These are phyloP conservation scores for Mallotus nudiflorus DNA, from an alignment of 345 rosid genomes.

Conservation along the genomic window DNA sequence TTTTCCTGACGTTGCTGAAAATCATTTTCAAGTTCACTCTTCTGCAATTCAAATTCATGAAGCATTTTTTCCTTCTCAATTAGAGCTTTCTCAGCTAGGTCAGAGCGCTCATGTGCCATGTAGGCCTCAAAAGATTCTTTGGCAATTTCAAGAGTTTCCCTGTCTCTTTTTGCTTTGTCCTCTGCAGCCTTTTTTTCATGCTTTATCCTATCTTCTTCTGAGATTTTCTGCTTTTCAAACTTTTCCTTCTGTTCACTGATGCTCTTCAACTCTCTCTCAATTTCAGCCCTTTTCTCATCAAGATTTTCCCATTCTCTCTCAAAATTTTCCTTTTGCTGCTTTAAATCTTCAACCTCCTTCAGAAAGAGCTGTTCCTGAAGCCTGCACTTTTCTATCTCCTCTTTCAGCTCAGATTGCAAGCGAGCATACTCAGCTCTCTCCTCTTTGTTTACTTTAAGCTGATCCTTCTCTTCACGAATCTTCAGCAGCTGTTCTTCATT, in stretches of 20 bases:
- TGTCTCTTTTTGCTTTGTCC: constrained; percentile 57
- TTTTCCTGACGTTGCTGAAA: constrained; percentile 61
- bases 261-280: constrained; percentile 55
- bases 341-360: constrained; percentile 87
- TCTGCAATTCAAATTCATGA: constrained; percentile 67
- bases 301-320: constrained; percentile 96
- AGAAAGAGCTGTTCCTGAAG: constrained; percentile 65
- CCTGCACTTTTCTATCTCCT: constrained; percentile 73
- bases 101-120: constrained; percentile 71
- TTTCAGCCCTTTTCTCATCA: constrained; percentile 67
- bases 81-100: constrained; percentile 57
- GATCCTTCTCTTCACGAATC: constrained; percentile 59
- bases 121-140: constrained; percentile 65
- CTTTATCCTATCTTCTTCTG: constrained; percentile 71
- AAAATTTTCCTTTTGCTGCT: constrained; percentile 76
- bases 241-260: constrained; percentile 55
- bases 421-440: constrained; percentile 72
- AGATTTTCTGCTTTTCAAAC: constrained; percentile 54
- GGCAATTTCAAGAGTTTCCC: constrained; percentile 64
- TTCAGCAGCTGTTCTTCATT: constrained; percentile 65
- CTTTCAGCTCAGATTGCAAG: constrained; percentile 77
- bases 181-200: constrained; percentile 56
- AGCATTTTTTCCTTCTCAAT: constrained; percentile 74
- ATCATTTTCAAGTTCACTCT: constrained; percentile 67
- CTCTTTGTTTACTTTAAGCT: constrained; percentile 65